Conservation (phyloP, 768 basidiomycete species). For the Amanita exitialis region DNA sequence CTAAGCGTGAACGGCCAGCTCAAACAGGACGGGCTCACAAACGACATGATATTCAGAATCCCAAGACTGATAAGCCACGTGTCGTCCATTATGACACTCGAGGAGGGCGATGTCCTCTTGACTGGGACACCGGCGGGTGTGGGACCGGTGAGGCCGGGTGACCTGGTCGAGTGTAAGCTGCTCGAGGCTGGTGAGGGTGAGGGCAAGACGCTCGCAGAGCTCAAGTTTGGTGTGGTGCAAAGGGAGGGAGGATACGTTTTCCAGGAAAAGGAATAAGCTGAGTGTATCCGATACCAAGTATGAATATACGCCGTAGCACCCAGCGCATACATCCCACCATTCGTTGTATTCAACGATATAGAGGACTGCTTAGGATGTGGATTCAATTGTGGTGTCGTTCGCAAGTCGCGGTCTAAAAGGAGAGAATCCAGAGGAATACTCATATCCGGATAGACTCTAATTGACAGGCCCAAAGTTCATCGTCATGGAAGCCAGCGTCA, state of each 20-base stretch:
- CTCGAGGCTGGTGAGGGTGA: constrained; percentile 38
- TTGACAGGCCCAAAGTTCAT: too few relatives aligned
- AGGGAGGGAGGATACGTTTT: constrained; percentile 56
- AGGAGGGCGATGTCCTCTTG: constrained; percentile 89
- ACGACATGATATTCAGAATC: constrained; percentile 89
- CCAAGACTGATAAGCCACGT: constrained; percentile 83
- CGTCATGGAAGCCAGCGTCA: too few relatives aligned
- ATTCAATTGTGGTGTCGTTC: too few relatives aligned
- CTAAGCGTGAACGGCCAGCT: constrained; percentile 44
- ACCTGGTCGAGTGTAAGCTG: constrained; percentile 60
- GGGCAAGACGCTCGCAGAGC: constrained; percentile 46
- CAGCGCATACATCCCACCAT: too few relatives aligned
- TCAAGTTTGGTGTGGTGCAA: constrained; percentile 56
- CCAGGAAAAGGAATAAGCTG: constrained; percentile 1
- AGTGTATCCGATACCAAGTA: too few relatives aligned
- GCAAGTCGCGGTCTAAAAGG: too few relatives aligned
- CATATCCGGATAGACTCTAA: too few relatives aligned
- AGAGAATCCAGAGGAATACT: too few relatives aligned
- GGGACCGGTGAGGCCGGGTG: constrained; percentile 65
- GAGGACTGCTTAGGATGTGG: too few relatives aligned
- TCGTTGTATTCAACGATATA: too few relatives aligned
- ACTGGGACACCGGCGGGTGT: constrained; percentile 93
- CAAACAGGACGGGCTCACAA: constrained; percentile 80
- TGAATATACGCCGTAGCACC: too few relatives aligned
- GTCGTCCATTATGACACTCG: constrained; percentile 95